Evolutionary conservation across 495 filamentous ascomycete genomes (phyloP), one percentile per base, ranked within the genome.

Genomic region (Aspergillus saccharolyticus): DNA sequence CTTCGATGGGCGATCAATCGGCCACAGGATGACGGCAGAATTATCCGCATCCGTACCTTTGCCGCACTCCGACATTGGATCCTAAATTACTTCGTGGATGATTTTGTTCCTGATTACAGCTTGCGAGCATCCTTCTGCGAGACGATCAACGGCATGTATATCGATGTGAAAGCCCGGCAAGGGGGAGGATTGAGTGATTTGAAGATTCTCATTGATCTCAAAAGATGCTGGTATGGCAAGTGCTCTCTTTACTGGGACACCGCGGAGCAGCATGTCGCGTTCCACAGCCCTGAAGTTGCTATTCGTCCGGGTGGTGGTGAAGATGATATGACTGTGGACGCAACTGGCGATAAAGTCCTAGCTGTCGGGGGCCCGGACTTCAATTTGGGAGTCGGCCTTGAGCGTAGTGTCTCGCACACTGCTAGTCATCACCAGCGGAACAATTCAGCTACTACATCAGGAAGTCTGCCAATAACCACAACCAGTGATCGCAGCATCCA

Each of bases 21-120:
- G 47, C 71, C 80, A 39, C 90, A 96, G 64, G 90, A 97, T 64
- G 85, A 86, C 57, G 95, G 94, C 12, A 86, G 89, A 61, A 88
- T 97, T 24, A 95, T 99, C 18, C 82, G 90, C 50, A 95, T 99
- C 48, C 86, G 94, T 48, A 94, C 91, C 0, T 99, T 99, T 75
- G 95, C 96, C 20, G 94, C 95, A 21, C 80, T 97, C 39, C 87
- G 94, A 58, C 94, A 99, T 68, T 99, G 94, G 94, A 92, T 99
- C 56, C 73, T 99, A 60, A 99, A 99, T 65, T 99, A 97, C 67
- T 97, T 97, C 65, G 80, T 88, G 21, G 95, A 97, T 70, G 94
- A 99, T 68, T 99, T 96, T 68, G 84, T 95, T 18, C 80, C 87
- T n/a, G 85, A 92, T 64, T 85, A 89, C 60, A 76, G 84, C 50